A percentile compares a stretch with the other conserved stretches of the same genome.
Evolutionary conservation across 805 yeast species (phyloP).

Genomic region (Wickerhamomyces ciferrii): DNA sequence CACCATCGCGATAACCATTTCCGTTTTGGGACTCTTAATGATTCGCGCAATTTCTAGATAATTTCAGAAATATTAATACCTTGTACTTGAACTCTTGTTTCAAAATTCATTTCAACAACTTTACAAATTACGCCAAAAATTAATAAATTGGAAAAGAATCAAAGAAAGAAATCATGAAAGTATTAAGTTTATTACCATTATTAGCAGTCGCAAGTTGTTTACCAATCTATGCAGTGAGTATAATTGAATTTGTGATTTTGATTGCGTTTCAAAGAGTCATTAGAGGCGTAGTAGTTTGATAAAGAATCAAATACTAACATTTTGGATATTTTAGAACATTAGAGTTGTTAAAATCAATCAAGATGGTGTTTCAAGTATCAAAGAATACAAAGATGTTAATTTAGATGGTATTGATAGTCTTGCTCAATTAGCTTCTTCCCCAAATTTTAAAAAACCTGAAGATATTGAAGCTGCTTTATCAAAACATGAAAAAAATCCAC

Average conservation of each 20-base stretch:
- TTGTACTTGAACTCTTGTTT: too few species aligned
- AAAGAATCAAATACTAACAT: slow-evolving; percentile 2
- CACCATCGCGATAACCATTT: too few species aligned
- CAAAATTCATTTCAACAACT: too few species aligned
- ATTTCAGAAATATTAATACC: too few species aligned
- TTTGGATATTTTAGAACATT: slow-evolving; percentile 1
- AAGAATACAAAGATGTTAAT: slow-evolving; percentile 4
- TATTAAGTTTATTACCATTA: slow-evolving; percentile 10
- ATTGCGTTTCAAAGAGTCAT: background rate
- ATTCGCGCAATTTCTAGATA: too few species aligned
- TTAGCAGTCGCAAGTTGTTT: slow-evolving; percentile 15
- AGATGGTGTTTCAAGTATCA: slow-evolving; percentile 3
- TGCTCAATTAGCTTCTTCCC: background rate
- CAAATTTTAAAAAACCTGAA: background rate
- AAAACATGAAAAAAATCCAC: background rate
- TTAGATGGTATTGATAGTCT: slow-evolving; percentile 1
- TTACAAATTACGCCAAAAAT: too few species aligned
- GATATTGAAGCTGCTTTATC: background rate
- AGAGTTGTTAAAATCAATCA: slow-evolving; percentile 1
- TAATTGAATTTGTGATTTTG: background rate
- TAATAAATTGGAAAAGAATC: too few species aligned
- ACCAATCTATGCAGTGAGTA: slow-evolving; percentile 21
- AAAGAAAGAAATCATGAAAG: slow-evolving; percentile 14
- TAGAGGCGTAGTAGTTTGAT: slow-evolving; percentile 1
- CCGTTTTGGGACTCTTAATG: too few species aligned